A percentile compares a stretch with the other conserved stretches of the same genome.
phyloP scores from a whole-genome alignment of 139 green algal species.

The Closterium sp. region DNA sequence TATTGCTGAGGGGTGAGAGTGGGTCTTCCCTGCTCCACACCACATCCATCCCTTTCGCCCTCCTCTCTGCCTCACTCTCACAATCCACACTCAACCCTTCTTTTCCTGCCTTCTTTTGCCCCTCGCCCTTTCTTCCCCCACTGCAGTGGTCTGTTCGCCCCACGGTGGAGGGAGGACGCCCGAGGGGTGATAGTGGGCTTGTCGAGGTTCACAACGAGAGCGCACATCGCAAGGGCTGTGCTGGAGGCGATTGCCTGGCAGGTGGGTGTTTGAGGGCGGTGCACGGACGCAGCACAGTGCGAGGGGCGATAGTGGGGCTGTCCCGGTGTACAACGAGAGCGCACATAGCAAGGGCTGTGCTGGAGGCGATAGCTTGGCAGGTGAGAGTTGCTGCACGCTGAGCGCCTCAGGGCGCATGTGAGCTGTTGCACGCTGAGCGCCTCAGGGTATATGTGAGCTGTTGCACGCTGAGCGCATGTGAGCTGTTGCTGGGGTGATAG shows the following conservation, averaged over 20 bases:
- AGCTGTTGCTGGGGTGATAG: too few relatives aligned
- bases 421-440: too few relatives aligned
- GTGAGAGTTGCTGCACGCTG: slow-evolving; percentile 7
- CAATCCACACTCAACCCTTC: neutral
- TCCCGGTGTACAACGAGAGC: slow-evolving; percentile 66
- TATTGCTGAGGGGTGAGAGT: too few relatives aligned
- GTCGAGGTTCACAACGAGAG: slow-evolving; percentile 66
- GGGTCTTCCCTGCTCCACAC: too few relatives aligned
- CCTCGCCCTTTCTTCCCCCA: neutral
- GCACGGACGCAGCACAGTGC: too few relatives aligned
- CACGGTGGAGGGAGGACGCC: slow-evolving; percentile 83
- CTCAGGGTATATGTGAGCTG: too few relatives aligned
- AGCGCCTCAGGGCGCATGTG: too few relatives aligned
- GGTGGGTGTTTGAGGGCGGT: slow-evolving; percentile 58
- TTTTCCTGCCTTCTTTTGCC: neutral
- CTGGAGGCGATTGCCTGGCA: slow-evolving; percentile 95
- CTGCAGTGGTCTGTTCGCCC: slow-evolving; percentile 80
- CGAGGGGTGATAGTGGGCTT: slow-evolving; percentile 81
- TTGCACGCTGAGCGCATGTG: too few relatives aligned
- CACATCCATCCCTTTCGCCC: neutral
- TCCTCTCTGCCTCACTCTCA: neutral
- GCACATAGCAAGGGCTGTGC: slow-evolving; percentile 82
- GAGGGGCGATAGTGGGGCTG: too few relatives aligned
- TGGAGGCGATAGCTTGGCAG: slow-evolving; percentile 94
- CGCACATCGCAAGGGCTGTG: slow-evolving; percentile 80